These are phyloP conservation scores for Amanita fuliginea DNA, from an alignment of 768 basidiomycete genomes.

Conservation along the genomic window DNA sequence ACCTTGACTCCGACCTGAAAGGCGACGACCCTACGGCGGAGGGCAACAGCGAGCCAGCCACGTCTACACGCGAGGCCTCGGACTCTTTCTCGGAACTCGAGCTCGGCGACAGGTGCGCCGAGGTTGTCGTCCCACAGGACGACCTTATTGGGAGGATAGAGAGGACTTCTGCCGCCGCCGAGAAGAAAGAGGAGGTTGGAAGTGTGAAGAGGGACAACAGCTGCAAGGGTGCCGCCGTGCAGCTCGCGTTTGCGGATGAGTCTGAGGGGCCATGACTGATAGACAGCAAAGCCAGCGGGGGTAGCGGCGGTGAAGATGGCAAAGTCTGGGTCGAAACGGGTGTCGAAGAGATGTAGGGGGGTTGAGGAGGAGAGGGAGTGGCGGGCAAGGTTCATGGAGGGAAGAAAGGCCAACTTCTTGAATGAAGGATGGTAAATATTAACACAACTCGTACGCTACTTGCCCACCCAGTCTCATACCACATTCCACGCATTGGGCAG, in stretches of 20 bases:
- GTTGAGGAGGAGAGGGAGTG: constrained; percentile 71
- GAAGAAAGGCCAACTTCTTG: not conserved
- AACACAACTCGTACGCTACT: not conserved
- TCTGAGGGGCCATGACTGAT: constrained; percentile 63
- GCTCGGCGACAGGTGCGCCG: constrained; percentile 72
- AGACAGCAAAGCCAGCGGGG: constrained; percentile 75
- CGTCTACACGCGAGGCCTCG: constrained; percentile 71
- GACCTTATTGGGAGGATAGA: constrained; percentile 88
- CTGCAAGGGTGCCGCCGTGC: constrained; percentile 67
- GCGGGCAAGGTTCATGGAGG: constrained; percentile 72
- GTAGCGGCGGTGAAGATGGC: constrained; percentile 74
- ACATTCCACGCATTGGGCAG: constrained; percentile 67
- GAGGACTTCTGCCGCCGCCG: constrained; percentile 79
- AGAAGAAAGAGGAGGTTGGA: constrained; percentile 79
- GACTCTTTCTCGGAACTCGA: constrained; percentile 82
- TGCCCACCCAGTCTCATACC: constrained; percentile 14
- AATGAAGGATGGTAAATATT: not conserved
- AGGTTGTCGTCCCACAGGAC: constrained; percentile 79
- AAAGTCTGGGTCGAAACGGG: constrained; percentile 70
- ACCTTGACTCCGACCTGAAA: constrained; percentile 61
- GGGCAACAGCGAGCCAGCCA: constrained; percentile 76
- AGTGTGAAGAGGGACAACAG: constrained; percentile 67
- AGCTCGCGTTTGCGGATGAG: constrained; percentile 78
- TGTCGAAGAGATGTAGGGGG: constrained; percentile 68
- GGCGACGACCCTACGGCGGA: constrained; percentile 68